These are phyloP conservation scores for Kwoniella newhampshirensis DNA, from an alignment of 768 basidiomycete species.

Conservation along the genomic window DNA sequence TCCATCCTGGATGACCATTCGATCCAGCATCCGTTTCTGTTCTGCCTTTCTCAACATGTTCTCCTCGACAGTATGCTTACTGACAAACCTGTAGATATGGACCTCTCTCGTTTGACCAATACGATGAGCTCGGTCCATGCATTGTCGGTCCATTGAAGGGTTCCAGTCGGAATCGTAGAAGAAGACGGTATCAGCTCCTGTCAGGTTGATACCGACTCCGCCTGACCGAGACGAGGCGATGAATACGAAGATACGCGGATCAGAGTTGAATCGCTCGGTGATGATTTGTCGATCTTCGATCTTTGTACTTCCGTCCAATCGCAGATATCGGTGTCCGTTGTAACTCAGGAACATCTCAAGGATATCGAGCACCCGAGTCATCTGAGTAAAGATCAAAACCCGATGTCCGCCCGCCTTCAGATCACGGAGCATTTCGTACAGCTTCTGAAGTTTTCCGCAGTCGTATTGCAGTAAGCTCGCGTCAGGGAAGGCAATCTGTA, in stretches of 20 bases:
- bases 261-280: constrained; percentile 57
- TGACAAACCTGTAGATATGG: constrained; percentile 89
- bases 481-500: constrained; percentile 92
- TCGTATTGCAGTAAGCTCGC: constrained; percentile 87
- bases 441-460: constrained; percentile 88
- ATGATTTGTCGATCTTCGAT: constrained; percentile 74
- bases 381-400: constrained; percentile 92
- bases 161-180: constrained; percentile 58
- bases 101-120: constrained; percentile 60
- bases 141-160: constrained; percentile 57
- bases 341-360: constrained; percentile 89
- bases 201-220: constrained; percentile 81
- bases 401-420: constrained; percentile 86
- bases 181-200: constrained; percentile 57
- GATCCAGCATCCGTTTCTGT: constrained; percentile 88
- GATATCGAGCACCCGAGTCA: constrained; percentile 91
- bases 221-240: constrained; percentile 57
- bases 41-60: constrained; percentile 97
- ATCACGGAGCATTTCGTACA: constrained; percentile 74
- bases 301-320: constrained; percentile 92
- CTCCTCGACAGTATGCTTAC: constrained; percentile 76
- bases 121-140: constrained; percentile 56
- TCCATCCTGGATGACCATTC: constrained; percentile 86
- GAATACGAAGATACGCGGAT: constrained; percentile 55
- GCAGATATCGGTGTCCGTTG: constrained; percentile 87